Percentiles rank a stretch among this genome's conserved stretches.
These are phyloP conservation scores for Verticillium albo-atrum DNA, from an alignment of 2,329 filamentous ascomycete genomes.

Conservation along the genomic window DNA sequence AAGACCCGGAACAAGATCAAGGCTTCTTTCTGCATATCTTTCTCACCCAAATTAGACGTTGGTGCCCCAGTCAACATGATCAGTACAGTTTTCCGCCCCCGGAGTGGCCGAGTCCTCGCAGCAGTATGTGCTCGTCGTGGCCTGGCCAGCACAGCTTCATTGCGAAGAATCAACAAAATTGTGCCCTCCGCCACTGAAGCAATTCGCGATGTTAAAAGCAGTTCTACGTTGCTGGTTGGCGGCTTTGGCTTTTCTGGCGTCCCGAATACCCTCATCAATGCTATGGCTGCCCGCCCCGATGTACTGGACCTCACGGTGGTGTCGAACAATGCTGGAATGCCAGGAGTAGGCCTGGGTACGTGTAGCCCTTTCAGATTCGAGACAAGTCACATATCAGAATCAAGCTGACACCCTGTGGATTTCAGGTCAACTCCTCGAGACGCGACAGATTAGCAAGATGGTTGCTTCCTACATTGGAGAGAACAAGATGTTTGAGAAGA, in stretches of 20 bases:
- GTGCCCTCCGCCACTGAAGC: conserved; percentile 62
- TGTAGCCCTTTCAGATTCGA: neutral
- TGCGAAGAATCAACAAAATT: conserved; percentile 64
- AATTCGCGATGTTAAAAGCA: conserved; percentile 72
- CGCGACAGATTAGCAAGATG: conserved; percentile 87
- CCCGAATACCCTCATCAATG: conserved; percentile 74
- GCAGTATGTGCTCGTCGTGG: neutral
- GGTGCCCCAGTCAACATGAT: no score
- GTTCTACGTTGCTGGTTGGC: conserved; percentile 73
- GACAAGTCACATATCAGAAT: neutral
- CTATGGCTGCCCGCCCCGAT: conserved; percentile 61
- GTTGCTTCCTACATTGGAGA: conserved; percentile 91
- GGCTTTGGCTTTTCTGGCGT: conserved; percentile 83
- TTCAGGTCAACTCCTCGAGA: conserved; percentile 61
- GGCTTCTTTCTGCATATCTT: no score
- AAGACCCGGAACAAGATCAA: no score
- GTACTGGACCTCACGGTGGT: conserved; percentile 80
- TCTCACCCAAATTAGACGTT: no score
- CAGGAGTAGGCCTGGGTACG: conserved; percentile 67
- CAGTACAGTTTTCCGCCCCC: no score
- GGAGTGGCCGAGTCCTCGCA: neutral
- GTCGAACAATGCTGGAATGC: conserved; percentile 91
- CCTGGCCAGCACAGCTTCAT: neutral
- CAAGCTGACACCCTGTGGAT: neutral
- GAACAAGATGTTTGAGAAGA: conserved; percentile 88